A percentile compares a stretch with the other conserved stretches of the same genome.
These are phyloP conservation scores for Fagopyrum esculentum DNA, from an alignment of 148 eudicot genomes.

Conservation along the genomic window DNA sequence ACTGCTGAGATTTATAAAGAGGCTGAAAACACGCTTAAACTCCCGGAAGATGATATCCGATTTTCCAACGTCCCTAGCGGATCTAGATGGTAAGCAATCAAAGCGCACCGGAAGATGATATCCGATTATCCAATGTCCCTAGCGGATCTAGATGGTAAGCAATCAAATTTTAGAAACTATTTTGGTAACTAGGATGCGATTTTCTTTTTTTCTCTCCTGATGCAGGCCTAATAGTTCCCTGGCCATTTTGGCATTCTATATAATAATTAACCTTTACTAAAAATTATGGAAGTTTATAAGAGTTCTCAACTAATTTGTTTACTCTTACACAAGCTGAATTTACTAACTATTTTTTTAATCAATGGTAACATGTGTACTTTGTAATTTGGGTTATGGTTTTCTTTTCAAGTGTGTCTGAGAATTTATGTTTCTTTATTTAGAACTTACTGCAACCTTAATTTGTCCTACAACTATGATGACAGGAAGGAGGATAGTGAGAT, in stretches of 20 bases:
- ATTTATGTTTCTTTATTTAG: background rate
- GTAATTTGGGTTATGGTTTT: background rate
- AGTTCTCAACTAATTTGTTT: background rate
- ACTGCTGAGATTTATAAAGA: too few species aligned
- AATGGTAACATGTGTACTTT: too few species aligned
- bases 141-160: too few species aligned
- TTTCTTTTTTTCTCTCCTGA: background rate
- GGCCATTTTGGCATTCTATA: background rate
- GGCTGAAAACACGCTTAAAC: too few species aligned
- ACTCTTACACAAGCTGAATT: background rate
- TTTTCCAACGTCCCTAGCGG: too few species aligned
- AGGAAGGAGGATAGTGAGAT: conserved; percentile 8
- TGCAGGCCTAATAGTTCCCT: background rate
- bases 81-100: too few species aligned
- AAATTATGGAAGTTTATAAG: background rate
- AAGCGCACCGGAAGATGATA: too few species aligned
- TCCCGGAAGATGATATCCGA: too few species aligned
- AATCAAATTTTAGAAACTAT: too few species aligned
- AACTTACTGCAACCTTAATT: background rate
- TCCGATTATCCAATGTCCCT: too few species aligned
- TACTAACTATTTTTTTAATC: too few species aligned
- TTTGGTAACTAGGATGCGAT: too few species aligned
- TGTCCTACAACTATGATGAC: conserved; percentile 17
- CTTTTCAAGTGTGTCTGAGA: background rate
- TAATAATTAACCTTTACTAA: background rate